Conservation (phyloP, 768 basidiomycete species). For the Lentinula aciculospora region DNA sequence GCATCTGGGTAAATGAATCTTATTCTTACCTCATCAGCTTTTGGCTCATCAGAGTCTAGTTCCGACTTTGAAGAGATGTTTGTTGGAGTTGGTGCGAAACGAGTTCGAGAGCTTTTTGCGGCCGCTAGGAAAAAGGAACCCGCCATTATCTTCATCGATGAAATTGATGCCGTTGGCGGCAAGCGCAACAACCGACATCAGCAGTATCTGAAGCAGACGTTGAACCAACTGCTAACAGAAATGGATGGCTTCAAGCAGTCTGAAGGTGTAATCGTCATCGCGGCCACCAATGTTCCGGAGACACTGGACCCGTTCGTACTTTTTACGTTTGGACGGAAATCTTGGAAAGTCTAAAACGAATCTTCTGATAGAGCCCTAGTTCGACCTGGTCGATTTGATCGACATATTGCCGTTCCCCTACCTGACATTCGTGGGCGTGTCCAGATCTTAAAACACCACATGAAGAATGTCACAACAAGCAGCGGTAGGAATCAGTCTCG, state of each 20-base stretch:
- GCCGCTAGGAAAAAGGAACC: slow-evolving; percentile 93
- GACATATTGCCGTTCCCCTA: slow-evolving; percentile 85
- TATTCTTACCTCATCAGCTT: slow-evolving; percentile 9
- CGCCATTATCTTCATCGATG: slow-evolving; percentile 98
- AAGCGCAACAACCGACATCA: slow-evolving; percentile 82
- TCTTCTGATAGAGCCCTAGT: slow-evolving; percentile 68
- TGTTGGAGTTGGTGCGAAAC: slow-evolving; percentile 91
- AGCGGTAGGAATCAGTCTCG: slow-evolving; percentile 33
- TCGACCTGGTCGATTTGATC: slow-evolving; percentile 95
- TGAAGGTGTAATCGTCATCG: slow-evolving; percentile 94
- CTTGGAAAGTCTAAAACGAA: slow-evolving; percentile 8
- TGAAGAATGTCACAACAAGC: slow-evolving; percentile 69
- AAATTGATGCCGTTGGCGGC: slow-evolving; percentile 89
- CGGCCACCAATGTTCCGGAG: slow-evolving; percentile 97
- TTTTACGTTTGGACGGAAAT: neutral
- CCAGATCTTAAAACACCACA: slow-evolving; percentile 91
- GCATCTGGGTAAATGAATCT: slow-evolving; percentile 73
- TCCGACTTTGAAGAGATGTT: slow-evolving; percentile 99
- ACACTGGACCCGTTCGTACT: slow-evolving; percentile 77
- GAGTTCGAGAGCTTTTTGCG: slow-evolving; percentile 91
- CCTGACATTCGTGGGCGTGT: slow-evolving; percentile 93
- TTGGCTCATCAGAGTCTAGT: slow-evolving; percentile 25
- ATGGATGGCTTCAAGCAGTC: slow-evolving; percentile 95
- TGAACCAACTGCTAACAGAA: slow-evolving; percentile 95
- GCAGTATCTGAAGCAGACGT: slow-evolving; percentile 88